These are phyloP conservation scores for Cicer cuneatum DNA, from an alignment of 306 rosid species.

Conservation along the genomic window DNA sequence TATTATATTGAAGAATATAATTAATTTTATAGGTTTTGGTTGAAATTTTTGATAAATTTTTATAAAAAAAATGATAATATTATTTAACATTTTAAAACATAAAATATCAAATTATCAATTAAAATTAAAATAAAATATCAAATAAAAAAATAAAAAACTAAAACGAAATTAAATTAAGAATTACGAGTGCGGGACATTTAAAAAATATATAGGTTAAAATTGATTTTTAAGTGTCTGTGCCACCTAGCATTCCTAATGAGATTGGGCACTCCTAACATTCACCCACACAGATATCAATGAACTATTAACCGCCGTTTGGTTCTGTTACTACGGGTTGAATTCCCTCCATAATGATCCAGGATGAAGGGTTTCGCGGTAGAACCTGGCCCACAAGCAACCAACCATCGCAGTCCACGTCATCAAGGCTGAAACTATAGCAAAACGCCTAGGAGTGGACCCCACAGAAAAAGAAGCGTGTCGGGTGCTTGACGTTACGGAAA, in stretches of 20 bases:
- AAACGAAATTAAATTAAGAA: no score
- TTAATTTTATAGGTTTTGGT: no score
- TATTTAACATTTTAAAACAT: no score
- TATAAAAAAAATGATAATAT: no score
- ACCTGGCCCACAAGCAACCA: constrained; percentile 14
- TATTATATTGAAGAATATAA: no score
- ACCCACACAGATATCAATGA: constrained; percentile 20
- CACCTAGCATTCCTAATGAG: background rate
- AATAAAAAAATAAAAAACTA: background rate
- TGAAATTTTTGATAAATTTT: no score
- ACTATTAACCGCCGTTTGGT: constrained; percentile 61
- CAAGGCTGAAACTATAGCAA: background rate
- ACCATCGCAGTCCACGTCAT: constrained; percentile 19
- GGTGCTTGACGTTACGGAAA: constrained; percentile 60
- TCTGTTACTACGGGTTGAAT: background rate
- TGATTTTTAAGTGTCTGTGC: no score
- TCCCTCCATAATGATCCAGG: constrained; percentile 35
- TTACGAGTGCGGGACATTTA: no score
- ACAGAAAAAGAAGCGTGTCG: constrained; percentile 56
- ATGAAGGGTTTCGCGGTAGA: constrained; percentile 40
- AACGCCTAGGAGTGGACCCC: constrained; percentile 51
- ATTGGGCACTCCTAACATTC: constrained; percentile 19
- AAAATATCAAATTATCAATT: no score
- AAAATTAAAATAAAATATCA: no score
- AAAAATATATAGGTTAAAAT: no score